Evolutionary conservation across 345 rosid genomes (phyloP).

Genomic region (Linum trigynum): DNA sequence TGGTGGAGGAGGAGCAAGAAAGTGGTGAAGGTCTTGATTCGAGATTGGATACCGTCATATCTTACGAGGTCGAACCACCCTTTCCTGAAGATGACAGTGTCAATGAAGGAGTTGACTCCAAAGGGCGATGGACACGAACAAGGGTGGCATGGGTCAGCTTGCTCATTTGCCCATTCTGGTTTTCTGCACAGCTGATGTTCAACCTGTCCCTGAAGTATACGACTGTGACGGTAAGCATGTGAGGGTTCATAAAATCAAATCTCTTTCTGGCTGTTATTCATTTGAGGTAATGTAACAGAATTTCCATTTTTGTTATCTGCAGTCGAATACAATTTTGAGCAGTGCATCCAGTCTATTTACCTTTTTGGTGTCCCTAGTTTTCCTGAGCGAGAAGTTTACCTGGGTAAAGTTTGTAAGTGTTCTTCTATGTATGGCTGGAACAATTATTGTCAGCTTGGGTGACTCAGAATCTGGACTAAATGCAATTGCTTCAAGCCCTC

Average conservation of each 20-base stretch:
- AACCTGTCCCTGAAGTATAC: slow-evolving; percentile 89
- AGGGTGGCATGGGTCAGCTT: slow-evolving; percentile 83
- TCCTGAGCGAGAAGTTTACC: slow-evolving; percentile 79
- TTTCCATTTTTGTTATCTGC: slow-evolving; percentile 21
- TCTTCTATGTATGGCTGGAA: slow-evolving; percentile 90
- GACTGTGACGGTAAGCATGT: slow-evolving; percentile 60
- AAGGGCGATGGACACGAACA: slow-evolving; percentile 80
- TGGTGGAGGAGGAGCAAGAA: slow-evolving; percentile 1
- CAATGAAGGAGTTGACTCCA: slow-evolving; percentile 45
- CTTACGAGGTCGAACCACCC: slow-evolving; percentile 20
- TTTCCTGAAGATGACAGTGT: slow-evolving; percentile 8
- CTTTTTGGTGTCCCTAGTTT: slow-evolving; percentile 61
- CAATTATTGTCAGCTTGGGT: slow-evolving; percentile 76
- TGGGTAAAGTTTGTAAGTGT: slow-evolving; percentile 87
- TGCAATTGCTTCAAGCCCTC: slow-evolving; percentile 51
- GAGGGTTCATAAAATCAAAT: no score
- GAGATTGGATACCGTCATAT: slow-evolving; percentile 20
- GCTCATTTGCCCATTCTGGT: slow-evolving; percentile 84
- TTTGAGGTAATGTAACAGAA: background rate
- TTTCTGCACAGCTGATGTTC: slow-evolving; percentile 79
- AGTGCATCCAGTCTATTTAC: slow-evolving; percentile 90
- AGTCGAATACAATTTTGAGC: slow-evolving; percentile 93
- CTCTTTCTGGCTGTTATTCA: no score
- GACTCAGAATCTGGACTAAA: slow-evolving; percentile 46
- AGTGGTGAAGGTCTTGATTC: slow-evolving; percentile 17